These are phyloP conservation scores for Multifurca ochricompacta DNA, from an alignment of 768 basidiomycete genomes.

Conservation along the genomic window DNA sequence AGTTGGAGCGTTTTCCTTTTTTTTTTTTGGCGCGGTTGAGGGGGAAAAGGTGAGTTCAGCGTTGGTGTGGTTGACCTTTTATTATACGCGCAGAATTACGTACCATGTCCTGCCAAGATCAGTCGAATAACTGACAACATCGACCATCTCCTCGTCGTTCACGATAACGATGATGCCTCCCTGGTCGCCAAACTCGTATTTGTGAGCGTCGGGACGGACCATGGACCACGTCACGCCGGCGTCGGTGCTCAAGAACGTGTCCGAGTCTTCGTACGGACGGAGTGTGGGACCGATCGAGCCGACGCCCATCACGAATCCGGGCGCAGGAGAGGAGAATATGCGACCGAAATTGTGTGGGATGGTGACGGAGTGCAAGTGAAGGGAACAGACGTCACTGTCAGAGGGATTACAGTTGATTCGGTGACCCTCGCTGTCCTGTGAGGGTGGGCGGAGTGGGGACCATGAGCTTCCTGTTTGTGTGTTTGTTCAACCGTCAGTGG, in stretches of 20 bases:
- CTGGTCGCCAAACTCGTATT: conserved; percentile 94
- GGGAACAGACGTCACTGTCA: conserved; percentile 57
- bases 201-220: conserved; percentile 67
- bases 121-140: conserved; percentile 65
- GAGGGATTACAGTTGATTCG: conserved; percentile 53
- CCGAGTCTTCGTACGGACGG: conserved; percentile 71
- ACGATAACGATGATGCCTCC: conserved; percentile 74
- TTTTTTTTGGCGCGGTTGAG: too few relatives aligned
- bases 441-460: conserved; percentile 53
- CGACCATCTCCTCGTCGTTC: conserved; percentile 75
- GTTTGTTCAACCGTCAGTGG: neutral
- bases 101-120: conserved; percentile 83
- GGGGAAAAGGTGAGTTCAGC: too few relatives aligned
- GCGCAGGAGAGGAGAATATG: conserved; percentile 90
- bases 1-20: conserved; percentile 72
- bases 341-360: conserved; percentile 89
- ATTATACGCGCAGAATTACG: conserved; percentile 24
- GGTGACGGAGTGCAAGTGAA: conserved; percentile 92
- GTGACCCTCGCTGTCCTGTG: conserved; percentile 51
- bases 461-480: conserved; percentile 61
- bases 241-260: conserved; percentile 90
- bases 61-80: too few relatives aligned
- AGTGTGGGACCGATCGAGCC: conserved; percentile 73
- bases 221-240: conserved; percentile 84
- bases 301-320: conserved; percentile 95